These are phyloP conservation scores for Pseudotsuga menziesii DNA, from an alignment of 75 land plant species.

Conservation along the genomic window DNA sequence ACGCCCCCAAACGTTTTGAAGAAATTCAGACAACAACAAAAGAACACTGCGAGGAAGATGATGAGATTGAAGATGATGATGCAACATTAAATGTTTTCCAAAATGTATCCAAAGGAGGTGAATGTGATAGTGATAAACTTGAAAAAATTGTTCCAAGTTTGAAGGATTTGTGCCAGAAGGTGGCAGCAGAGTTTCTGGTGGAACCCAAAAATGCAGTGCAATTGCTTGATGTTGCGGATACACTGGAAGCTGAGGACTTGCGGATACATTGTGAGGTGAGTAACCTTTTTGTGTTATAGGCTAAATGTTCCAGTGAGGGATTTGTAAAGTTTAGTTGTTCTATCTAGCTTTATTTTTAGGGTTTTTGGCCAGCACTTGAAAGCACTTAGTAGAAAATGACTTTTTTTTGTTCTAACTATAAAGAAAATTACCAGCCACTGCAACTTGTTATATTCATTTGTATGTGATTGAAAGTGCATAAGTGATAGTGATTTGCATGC, in stretches of 20 bases:
- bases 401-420: no score
- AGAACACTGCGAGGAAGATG: constrained; percentile 25
- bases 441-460: no score
- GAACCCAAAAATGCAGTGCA: constrained; percentile 89
- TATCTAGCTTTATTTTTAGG: no score
- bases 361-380: no score
- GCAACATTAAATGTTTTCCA: constrained; percentile 29
- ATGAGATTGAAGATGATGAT: constrained; percentile 57
- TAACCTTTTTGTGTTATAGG: constrained; percentile 14
- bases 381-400: no score
- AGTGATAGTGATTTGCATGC: no score
- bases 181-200: constrained; percentile 64
- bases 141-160: constrained; percentile 52
- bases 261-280: constrained; percentile 94
- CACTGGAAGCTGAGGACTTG: constrained; percentile 71
- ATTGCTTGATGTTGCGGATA: constrained; percentile 91
- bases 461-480: no score
- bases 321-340: no score
- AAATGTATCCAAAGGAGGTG: not conserved
- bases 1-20: constrained; percentile 17
- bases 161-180: constrained; percentile 83
- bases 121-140: not conserved
- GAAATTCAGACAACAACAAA: constrained; percentile 14
- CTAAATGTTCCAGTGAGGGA: not conserved
- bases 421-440: no score